Evolutionary conservation across 2,329 filamentous ascomycete genomes (phyloP), one percentile per base, ranked within the genome.

Genomic region (Penicillium polonicum): DNA sequence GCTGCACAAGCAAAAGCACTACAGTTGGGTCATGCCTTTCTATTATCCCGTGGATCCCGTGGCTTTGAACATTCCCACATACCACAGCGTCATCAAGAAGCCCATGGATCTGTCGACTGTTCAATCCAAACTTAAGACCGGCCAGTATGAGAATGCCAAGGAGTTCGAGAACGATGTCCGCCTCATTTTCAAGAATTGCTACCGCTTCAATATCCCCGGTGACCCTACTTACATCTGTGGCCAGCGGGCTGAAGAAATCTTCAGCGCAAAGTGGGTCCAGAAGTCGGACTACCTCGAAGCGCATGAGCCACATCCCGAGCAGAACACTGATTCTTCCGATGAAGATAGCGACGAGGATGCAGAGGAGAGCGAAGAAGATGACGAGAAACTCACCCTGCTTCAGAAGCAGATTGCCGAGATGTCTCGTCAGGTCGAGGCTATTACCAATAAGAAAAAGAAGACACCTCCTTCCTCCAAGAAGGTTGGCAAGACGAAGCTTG

Each of bases 31-130:
- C 43, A 82, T 83, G 55, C 88, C 90, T 58, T 99, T 99, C 78
- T 79, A 91, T 67, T 78, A 84, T 8, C 90, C 94, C 0, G 94
- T 99, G 21, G 94, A 99, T 71, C 92, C 94, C 0, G 92, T 97
- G 36, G 93, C 92, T 0, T 80, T 97, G 53, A 92, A 93, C 72
- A 97, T 97, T 59, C 94, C 94, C 0, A 88, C 89, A 25, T 99
- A 99, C 72, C 91, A 94, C 73, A 91, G 89, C 68, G 81, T 97
- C 60, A 92, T 99, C 78, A 97, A 96, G 80, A 91, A 92, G 72
- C 94, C 94, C 0, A 99, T 97, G 93, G 93, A 99, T 73, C 81
- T 97, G 49, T 82, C 83, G 17, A 96, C 91, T n/a, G 89, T 96
- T 70, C 81, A 84, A 36, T 82, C 82, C 42, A 95, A 95, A 75